A percentile compares a stretch with the other conserved stretches of the same genome.
phyloP scores from a whole-genome alignment of 2,329 filamentous ascomycete species.

The Colletotrichum horii region DNA sequence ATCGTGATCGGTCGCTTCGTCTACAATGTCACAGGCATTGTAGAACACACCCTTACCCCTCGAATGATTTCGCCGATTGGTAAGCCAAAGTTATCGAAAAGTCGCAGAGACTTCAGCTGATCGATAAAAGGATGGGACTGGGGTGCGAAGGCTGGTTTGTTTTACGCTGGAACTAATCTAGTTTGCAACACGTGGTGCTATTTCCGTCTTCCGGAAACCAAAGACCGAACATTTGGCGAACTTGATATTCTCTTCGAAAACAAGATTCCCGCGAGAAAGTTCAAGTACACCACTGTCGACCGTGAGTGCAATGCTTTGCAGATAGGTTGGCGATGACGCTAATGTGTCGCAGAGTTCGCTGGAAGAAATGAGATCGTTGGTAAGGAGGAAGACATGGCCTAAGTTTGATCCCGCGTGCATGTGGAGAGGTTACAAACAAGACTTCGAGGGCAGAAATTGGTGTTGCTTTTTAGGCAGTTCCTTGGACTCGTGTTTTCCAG shows the following conservation, averaged over 20 bases:
- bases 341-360: neutral
- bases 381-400: neutral
- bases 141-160: slow-evolving; percentile 46
- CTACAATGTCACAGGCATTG: slow-evolving; percentile 45
- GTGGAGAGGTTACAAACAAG: neutral
- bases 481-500: neutral
- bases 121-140: slow-evolving; percentile 37
- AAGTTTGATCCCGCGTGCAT: accelerated
- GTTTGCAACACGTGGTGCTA: slow-evolving; percentile 44
- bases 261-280: slow-evolving; percentile 25
- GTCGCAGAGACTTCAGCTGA: neutral
- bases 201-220: slow-evolving; percentile 49
- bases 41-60: slow-evolving; percentile 42
- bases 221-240: slow-evolving; percentile 49
- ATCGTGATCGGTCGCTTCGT: slow-evolving; percentile 48
- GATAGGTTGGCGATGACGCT: neutral
- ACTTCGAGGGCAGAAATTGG: neutral
- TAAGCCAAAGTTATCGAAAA: neutral
- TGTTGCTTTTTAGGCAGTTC: accelerated
- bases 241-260: slow-evolving; percentile 37
- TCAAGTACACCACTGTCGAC: slow-evolving; percentile 31
- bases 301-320: neutral
- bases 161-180: slow-evolving; percentile 41
- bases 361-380: neutral
- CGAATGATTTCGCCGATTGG: slow-evolving; percentile 38